Percentiles rank a stretch among this genome's conserved stretches.
These are phyloP conservation scores for Amanita thiersii DNA, from an alignment of 768 basidiomycete species.

Conservation along the genomic window DNA sequence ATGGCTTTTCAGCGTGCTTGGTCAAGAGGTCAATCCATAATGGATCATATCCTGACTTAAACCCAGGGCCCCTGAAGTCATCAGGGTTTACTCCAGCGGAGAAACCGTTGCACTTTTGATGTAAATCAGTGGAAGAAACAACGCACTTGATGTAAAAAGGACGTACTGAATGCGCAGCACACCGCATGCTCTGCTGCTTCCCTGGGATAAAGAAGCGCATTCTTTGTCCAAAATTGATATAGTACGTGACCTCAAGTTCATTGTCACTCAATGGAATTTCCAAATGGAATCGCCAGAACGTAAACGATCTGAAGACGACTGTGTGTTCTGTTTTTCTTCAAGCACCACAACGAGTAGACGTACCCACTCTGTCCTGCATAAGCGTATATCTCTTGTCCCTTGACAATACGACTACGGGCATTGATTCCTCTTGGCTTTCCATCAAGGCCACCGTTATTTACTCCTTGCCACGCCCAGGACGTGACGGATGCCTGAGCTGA, in stretches of 20 bases:
- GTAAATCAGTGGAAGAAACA: constrained; percentile 2
- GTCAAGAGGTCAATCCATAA: constrained; percentile 91
- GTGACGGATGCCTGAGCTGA: no score
- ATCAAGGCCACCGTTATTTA: no score
- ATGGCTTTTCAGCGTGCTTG: constrained; percentile 72
- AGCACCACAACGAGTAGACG: constrained; percentile 13
- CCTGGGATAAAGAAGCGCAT: constrained; percentile 83
- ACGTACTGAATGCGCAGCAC: constrained; percentile 81
- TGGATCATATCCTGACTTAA: constrained; percentile 77
- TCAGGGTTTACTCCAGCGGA: constrained; percentile 85
- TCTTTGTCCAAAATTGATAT: constrained; percentile 71
- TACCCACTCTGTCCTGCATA: constrained; percentile 51
- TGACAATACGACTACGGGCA: constrained; percentile 31
- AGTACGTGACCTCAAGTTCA: constrained; percentile 77
- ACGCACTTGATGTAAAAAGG: neutral
- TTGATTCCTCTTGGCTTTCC: constrained; percentile 21
- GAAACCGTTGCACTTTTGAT: constrained; percentile 73
- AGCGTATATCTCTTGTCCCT: constrained; percentile 69
- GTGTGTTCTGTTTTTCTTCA: neutral
- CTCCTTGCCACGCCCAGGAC: no score
- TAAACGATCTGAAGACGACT: constrained; percentile 52
- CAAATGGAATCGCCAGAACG: constrained; percentile 92
- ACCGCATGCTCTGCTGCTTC: constrained; percentile 74
- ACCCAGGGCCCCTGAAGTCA: constrained; percentile 77
- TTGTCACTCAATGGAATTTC: constrained; percentile 62